Conservation (phyloP, 352 stramenopile genomes). For the Phytophthora palmivora region DNA sequence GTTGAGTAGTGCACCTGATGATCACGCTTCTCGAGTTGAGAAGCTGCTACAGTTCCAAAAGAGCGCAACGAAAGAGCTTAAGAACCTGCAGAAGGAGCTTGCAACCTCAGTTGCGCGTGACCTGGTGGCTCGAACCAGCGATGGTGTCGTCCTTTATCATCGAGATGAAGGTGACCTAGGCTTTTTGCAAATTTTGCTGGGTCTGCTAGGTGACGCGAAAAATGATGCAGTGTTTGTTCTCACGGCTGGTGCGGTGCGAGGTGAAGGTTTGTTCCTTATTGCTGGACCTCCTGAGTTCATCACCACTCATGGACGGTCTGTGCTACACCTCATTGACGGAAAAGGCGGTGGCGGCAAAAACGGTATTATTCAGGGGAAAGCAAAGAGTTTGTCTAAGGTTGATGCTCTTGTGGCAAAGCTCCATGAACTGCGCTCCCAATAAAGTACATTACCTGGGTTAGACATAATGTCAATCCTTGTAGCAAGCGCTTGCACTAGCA, state of each 20-base stretch:
- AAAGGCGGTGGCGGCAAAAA: constrained; percentile 83
- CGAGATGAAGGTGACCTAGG: constrained; percentile 65
- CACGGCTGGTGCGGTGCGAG: constrained; percentile 51
- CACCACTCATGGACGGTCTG: constrained; percentile 53
- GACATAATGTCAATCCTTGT: not conserved
- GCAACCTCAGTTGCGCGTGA: constrained; percentile 55
- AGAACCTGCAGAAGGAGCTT: constrained; percentile 77
- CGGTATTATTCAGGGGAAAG: constrained; percentile 82
- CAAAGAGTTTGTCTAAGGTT: constrained; percentile 62
- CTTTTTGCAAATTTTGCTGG: constrained; percentile 72
- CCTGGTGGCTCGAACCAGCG: constrained; percentile 38
- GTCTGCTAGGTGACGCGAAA: constrained; percentile 52
- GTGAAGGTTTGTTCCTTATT: constrained; percentile 76
- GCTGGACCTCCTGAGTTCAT: constrained; percentile 68
- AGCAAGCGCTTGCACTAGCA: not conserved
- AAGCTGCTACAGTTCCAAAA: constrained; percentile 76
- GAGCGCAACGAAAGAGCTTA: constrained; percentile 65
- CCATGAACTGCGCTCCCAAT: constrained; percentile 42
- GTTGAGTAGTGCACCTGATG: constrained; percentile 66
- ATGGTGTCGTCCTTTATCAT: constrained; percentile 60
- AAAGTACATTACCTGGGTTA: constrained; percentile 1
- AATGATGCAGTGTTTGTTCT: constrained; percentile 54
- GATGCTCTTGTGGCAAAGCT: constrained; percentile 54
- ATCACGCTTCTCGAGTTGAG: constrained; percentile 70
- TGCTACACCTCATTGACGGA: constrained; percentile 68